phyloP scores from a whole-genome alignment of 1,284 basidiomycete genomes.

The Cerioporus squamosus region DNA sequence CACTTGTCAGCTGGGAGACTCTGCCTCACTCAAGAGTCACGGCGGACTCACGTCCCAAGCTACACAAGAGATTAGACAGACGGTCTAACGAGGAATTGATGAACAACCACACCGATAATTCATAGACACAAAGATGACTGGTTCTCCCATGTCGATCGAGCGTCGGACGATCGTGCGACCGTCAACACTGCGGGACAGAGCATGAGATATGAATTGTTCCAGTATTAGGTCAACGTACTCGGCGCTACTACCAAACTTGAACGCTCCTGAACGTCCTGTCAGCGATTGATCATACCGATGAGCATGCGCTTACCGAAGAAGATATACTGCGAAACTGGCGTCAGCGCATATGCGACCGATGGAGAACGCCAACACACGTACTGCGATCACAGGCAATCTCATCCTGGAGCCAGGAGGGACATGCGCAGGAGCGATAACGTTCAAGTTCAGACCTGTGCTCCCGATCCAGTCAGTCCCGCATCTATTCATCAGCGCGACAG shows the following conservation, averaged over 20 bases:
- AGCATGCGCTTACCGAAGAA: neutral
- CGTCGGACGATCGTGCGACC: neutral
- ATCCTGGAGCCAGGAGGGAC: slow-evolving; percentile 41
- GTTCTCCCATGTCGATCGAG: slow-evolving; percentile 14
- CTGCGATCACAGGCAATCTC: slow-evolving; percentile 58
- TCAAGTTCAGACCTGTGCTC: slow-evolving; percentile 62
- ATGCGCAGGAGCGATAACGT: slow-evolving; percentile 52
- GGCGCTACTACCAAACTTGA: too few species aligned
- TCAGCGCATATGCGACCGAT: neutral
- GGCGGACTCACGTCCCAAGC: too few species aligned
- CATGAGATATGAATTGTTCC: neutral
- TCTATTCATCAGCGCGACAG: too few species aligned
- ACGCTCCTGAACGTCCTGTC: too few species aligned
- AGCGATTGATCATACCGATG: too few species aligned
- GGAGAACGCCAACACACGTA: slow-evolving; percentile 32
- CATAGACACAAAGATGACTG: neutral
- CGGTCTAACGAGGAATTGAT: too few species aligned
- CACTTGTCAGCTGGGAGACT: too few species aligned
- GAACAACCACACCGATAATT: slow-evolving; percentile 6
- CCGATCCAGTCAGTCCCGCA: too few species aligned
- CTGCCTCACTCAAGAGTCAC: too few species aligned
- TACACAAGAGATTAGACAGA: too few species aligned
- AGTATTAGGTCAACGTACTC: neutral
- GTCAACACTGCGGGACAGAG: neutral
- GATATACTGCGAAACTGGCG: neutral